phyloP scores from a whole-genome alignment of 345 rosid genomes.

The Alliaria petiolata region DNA sequence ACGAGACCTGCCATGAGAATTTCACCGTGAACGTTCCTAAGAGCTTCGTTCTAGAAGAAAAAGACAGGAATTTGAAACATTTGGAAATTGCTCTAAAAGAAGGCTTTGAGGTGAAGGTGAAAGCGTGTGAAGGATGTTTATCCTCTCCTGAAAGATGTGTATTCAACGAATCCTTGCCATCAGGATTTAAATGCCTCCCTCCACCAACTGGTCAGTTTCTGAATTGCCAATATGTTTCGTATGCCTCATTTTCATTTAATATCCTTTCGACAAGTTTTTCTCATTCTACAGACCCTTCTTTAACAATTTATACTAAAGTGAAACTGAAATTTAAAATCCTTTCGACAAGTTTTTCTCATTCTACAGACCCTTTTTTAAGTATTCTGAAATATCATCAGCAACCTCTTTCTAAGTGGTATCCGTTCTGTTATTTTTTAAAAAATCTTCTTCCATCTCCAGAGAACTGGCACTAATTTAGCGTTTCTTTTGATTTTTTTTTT shows the following conservation, averaged over 20 bases:
- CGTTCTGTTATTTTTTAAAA: no score
- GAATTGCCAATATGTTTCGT: no score
- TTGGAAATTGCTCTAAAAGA: neutral
- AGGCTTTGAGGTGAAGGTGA: slow-evolving; percentile 38
- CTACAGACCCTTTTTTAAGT: no score
- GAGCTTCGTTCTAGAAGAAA: neutral
- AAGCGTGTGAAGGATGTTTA: neutral
- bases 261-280: no score
- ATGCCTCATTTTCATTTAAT: neutral
- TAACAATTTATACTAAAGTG: neutral
- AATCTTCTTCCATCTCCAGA: no score
- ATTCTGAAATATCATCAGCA: no score
- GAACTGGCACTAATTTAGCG: no score
- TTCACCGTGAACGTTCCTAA: slow-evolving; percentile 1
- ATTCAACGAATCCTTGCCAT: neutral
- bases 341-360: neutral
- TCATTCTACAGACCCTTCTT: no score
- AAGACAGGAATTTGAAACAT: no score
- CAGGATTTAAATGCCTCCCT: neutral
- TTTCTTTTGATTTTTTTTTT: no score
- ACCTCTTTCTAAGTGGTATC: no score
- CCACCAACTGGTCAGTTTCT: slow-evolving; percentile 13
- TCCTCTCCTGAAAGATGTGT: slow-evolving; percentile 8
- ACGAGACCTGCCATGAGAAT: neutral
- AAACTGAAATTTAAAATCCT: neutral